Evolutionary conservation across 805 yeast genomes (phyloP), one percentile per base, ranked within the genome.

Genomic region (Sugiyamaella qingdaonensis): DNA sequence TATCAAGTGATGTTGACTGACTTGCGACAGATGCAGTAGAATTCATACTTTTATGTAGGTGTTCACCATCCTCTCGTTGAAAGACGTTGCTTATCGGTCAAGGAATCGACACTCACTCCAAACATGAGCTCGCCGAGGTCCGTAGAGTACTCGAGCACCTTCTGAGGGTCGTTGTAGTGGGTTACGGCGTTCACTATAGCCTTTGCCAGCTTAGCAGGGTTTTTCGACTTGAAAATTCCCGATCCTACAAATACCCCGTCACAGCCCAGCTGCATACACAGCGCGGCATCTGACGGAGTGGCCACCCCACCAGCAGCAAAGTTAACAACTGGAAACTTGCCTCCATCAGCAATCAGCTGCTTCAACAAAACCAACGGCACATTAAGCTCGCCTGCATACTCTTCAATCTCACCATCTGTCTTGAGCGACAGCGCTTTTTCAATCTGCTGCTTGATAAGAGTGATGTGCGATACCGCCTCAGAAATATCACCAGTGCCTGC

Each of bases 231-330:
- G 79, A 86, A 86, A 58, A 86, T 86, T 24, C 94, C 94, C 2
- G 88, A 82, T 16, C 88, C 88, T 27, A 83, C 89, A 61, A 84
- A 84, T 31, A 84, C 86, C 56, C 89, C 89, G 64, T 84, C 89
- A 62, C 86, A 81, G n/a, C 89, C 89, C 56, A 84, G 70, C 64
- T 83, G 85, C 89, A 87, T 86, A 68, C 88, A 81, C 58, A 87
- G 71, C 18, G 94, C 94, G 24, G 95, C 95, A 68, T 86, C 95
- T 8, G 91, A 83, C 33, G 95, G 95, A 10, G 95, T 85, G 9
- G 95, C 94, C 49, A 86, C 85, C 54, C 95, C 95, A 42, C 95
- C 95, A 29, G 94, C 94, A 39, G 94, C 92, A 65, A 86, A 86
- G 72, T 85, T 86, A 52, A 87, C 94, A 43, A 86, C 95, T 1